These are phyloP conservation scores for Saxophila tyrrhenica DNA, from an alignment of 495 filamentous ascomycete genomes.

Conservation along the genomic window DNA sequence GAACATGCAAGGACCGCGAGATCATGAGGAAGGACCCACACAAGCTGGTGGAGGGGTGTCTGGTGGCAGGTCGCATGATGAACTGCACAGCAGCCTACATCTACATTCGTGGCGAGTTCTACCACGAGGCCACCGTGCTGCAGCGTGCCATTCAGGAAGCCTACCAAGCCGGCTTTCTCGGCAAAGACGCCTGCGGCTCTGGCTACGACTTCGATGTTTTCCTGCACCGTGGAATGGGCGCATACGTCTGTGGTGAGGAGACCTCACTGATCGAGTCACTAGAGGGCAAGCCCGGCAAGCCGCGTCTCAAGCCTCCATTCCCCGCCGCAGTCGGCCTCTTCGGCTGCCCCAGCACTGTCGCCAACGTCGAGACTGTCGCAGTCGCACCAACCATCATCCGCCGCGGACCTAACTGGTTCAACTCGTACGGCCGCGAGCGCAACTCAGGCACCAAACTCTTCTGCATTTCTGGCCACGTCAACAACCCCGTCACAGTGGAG, in stretches of 20 bases:
- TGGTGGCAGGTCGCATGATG: slow-evolving; percentile 60
- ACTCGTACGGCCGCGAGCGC: slow-evolving; percentile 80
- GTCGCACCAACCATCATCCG: slow-evolving; percentile 94
- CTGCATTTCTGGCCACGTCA: slow-evolving; percentile 97
- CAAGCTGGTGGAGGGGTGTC: slow-evolving; percentile 93
- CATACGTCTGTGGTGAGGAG: slow-evolving; percentile 96
- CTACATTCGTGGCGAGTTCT: slow-evolving; percentile 98
- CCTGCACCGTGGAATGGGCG: slow-evolving; percentile 91
- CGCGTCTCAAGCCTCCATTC: slow-evolving; percentile 95
- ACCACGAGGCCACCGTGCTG: slow-evolving; percentile 87
- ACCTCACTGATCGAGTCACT: slow-evolving; percentile 95
- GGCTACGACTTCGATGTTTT: slow-evolving; percentile 98
- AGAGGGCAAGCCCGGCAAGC: slow-evolving; percentile 97
- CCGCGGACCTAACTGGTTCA: slow-evolving; percentile 86
- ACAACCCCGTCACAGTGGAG: slow-evolving; percentile 95
- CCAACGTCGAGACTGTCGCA: slow-evolving; percentile 94
- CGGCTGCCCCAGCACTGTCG: slow-evolving; percentile 93
- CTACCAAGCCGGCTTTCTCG: slow-evolving; percentile 83
- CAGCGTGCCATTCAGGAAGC: slow-evolving; percentile 96
- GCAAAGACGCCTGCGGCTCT: slow-evolving; percentile 92
- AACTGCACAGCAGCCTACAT: slow-evolving; percentile 90
- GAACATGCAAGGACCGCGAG: slow-evolving; percentile 98
- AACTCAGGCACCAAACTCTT: slow-evolving; percentile 96
- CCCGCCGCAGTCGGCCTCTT: slow-evolving; percentile 94
- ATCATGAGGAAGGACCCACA: slow-evolving; percentile 99